Base-by-base conservation (phyloP, 768 basidiomycete species). In the Calocybe indica region DNA sequence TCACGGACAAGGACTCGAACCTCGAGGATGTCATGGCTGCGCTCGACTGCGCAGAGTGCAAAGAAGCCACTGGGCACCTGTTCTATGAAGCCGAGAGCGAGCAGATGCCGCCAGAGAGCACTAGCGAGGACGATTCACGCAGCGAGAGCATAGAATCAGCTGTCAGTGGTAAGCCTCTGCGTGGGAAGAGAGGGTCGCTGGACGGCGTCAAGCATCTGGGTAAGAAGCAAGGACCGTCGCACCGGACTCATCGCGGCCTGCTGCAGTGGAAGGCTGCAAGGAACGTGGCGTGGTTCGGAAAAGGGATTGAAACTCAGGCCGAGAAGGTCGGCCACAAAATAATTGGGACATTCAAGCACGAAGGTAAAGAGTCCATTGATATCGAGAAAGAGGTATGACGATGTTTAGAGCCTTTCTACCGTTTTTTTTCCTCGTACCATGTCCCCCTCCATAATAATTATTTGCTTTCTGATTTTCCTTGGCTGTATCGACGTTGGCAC, bases 231-330 rank as follows among this genome's bases (percentile, higher is more conserved):
- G 64, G 64, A 36, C 70, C 75, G 54, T 57, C 77, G 49, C 73
- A 75, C 55, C 60, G 69, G 40, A 75, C 79, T 54, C 76, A 85
- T 56, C 73, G 78, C 5, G 82, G 83, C 2, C 60, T 85, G 41
- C 80, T 83, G 78, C 82, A 83, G 60, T 74, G 75, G 62, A 74
- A 76, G 51, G 71, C 71, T 6, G 71, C 69, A 46, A 66, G 83
- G 46, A 82, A 80, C 12, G 66, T 79, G 28, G 73, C 72, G 40
- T 81, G 78, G 74, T 55, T 80, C 39, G 79, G 75, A 48, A 73
- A 75, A 53, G 73, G 70, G 33, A 58, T 80, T 1, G 74, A 78
- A 51, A 65, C 72, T 10, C 67, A 68, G 37, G 67, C 64, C 6
- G 68, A 63, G 31, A 67, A 66, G 28, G 40, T 74, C 5, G 69